Percentiles rank a stretch among this genome's conserved stretches.
Evolutionary conservation across 2,329 filamentous ascomycete species (phyloP).

Genomic region (Paecilomyces dactylethromorphus): DNA sequence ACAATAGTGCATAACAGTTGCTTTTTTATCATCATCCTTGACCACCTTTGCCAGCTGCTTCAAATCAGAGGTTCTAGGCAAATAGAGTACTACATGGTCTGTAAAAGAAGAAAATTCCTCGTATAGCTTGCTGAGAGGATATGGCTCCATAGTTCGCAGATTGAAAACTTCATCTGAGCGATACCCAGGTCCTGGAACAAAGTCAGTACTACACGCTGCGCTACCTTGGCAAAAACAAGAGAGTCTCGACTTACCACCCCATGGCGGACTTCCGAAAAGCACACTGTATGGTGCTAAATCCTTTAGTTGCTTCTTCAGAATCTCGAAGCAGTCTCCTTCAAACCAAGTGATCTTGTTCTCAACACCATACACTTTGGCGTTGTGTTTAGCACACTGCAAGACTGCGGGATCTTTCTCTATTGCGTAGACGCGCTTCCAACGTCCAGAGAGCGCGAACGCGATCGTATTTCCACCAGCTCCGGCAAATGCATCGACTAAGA

Average conservation of each 20-base stretch:
- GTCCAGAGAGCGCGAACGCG: conserved; percentile 75
- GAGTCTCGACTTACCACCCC: conserved; percentile 54
- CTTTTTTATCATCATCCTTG: conserved; percentile 45
- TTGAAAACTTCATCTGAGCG: conserved; percentile 68
- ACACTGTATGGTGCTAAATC: conserved; percentile 47
- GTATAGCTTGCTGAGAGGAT: conserved; percentile 61
- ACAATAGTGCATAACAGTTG: conserved; percentile 82
- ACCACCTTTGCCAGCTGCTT: conserved; percentile 62
- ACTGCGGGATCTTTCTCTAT: conserved; percentile 78
- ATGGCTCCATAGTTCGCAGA: conserved; percentile 80
- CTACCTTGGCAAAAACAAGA: not conserved
- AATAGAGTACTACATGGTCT: conserved; percentile 62
- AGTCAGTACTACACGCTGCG: conserved; percentile 4
- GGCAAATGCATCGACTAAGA: conserved; percentile 81
- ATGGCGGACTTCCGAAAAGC: conserved; percentile 67
- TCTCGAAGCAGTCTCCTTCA: conserved; percentile 77
- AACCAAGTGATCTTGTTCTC: conserved; percentile 75
- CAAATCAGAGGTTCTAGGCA: conserved; percentile 79
- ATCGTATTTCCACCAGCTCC: conserved; percentile 92
- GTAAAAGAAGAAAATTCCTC: conserved; percentile 50
- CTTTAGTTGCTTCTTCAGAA: conserved; percentile 49
- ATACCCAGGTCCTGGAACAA: conserved; percentile 54
- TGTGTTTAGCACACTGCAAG: conserved; percentile 85
- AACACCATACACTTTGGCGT: conserved; percentile 80
- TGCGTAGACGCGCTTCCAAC: conserved; percentile 78